A percentile compares a stretch with the other conserved stretches of the same genome.
phyloP scores from a whole-genome alignment of 2,329 filamentous ascomycete genomes.

The Acrocalymma vagum region DNA sequence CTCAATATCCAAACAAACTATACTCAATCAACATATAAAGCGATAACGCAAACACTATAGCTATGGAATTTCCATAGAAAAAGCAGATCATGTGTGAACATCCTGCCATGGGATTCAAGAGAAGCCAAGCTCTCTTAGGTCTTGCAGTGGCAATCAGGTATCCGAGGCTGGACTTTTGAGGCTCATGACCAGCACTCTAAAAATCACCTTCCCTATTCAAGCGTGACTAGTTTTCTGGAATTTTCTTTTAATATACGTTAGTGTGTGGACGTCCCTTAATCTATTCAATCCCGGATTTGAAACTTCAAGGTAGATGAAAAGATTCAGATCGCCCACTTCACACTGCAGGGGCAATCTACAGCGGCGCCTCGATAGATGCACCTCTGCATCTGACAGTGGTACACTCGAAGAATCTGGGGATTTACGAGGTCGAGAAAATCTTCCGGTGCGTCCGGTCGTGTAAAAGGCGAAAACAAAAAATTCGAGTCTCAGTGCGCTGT shows the following conservation, averaged over 20 bases:
- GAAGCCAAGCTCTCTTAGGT: constrained; percentile 11
- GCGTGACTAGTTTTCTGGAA: constrained; percentile 32
- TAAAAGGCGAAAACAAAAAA: too few species aligned
- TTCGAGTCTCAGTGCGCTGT: too few species aligned
- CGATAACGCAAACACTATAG: too few species aligned
- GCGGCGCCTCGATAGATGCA: too few species aligned
- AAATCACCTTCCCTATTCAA: constrained; percentile 27
- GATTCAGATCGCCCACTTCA: constrained; percentile 1
- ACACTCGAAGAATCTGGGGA: too few species aligned
- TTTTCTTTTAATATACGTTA: constrained; percentile 17
- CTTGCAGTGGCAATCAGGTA: constrained; percentile 4
- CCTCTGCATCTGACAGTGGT: too few species aligned
- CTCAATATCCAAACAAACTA: too few species aligned
- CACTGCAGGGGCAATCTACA: neutral
- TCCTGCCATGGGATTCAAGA: neutral
- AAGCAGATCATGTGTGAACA: neutral
- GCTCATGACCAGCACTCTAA: constrained; percentile 27
- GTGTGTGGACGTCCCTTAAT: constrained; percentile 18
- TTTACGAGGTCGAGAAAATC: too few species aligned
- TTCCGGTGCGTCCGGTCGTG: too few species aligned
- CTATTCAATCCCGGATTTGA: constrained; percentile 28
- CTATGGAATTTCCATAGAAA: too few species aligned
- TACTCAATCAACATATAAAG: too few species aligned
- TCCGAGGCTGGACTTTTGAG: constrained; percentile 21
- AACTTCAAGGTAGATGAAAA: constrained; percentile 17